Evolutionary conservation across 1,284 basidiomycete species (phyloP).

Genomic region (Ustilago tritici): DNA sequence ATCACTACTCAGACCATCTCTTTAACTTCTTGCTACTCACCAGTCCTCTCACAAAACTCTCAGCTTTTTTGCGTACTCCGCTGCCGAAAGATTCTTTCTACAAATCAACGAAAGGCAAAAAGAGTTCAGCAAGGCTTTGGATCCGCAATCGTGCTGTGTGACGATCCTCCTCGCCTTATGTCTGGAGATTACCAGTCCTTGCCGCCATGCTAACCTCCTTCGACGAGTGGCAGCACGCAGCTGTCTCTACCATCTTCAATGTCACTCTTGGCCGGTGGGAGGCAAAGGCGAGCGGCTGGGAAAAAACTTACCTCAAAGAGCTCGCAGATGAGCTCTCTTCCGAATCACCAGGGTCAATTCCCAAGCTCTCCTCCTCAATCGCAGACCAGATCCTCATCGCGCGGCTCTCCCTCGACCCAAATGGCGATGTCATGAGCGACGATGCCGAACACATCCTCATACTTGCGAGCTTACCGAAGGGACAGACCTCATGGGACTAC

Average conservation of each 20-base stretch:
- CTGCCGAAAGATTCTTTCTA: not conserved
- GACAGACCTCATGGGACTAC: conserved; percentile 90
- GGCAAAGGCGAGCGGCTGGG: conserved; percentile 79
- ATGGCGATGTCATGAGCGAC: conserved; percentile 80
- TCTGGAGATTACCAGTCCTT: not conserved
- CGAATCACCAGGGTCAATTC: conserved; percentile 73
- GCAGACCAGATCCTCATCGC: conserved; percentile 86
- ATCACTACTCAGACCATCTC: not conserved
- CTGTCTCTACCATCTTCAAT: conserved; percentile 78
- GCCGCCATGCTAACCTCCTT: conserved; percentile 36
- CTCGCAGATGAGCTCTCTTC: conserved; percentile 79
- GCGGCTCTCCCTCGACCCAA: conserved; percentile 83
- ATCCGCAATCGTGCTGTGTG: not conserved
- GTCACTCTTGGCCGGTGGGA: conserved; percentile 83
- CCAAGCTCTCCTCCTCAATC: conserved; percentile 68
- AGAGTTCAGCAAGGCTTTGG: not conserved
- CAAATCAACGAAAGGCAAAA: not conserved
- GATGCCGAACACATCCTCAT: conserved; percentile 84
- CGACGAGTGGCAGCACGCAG: conserved; percentile 79
- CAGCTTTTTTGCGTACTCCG: not conserved
- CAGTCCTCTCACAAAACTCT: not conserved
- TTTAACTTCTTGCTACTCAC: not conserved
- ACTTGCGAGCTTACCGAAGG: conserved; percentile 80
- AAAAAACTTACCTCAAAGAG: conserved; percentile 84
- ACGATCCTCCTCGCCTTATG: conserved; percentile 2